These are phyloP conservation scores for Coprinopsis strossmayeri DNA, from an alignment of 768 basidiomycete species.

Conservation along the genomic window DNA sequence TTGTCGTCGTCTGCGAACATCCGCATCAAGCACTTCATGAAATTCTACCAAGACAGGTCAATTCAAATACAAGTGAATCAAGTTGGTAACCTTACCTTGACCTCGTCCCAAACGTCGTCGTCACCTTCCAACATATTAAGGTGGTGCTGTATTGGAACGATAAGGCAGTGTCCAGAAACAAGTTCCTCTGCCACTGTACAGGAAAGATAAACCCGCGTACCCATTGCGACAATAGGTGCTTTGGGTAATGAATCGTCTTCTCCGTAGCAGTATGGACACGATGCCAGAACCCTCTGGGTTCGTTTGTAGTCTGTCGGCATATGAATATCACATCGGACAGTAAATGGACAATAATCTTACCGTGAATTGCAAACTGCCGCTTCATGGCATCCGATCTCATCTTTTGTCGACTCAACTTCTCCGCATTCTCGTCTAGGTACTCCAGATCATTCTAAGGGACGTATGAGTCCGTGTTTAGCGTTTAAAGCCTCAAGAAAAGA, in stretches of 20 bases:
- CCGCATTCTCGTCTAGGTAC: slow-evolving; percentile 96
- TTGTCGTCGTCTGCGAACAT: slow-evolving; percentile 93
- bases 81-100: slow-evolving; percentile 51
- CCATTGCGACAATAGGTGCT: slow-evolving; percentile 85
- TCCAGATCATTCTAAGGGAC: slow-evolving; percentile 69
- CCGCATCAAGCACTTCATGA: slow-evolving; percentile 90
- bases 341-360: slow-evolving; percentile 31
- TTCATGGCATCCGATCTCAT: slow-evolving; percentile 97
- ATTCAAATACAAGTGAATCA: no score
- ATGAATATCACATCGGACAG: not conserved
- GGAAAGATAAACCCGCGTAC: slow-evolving; percentile 85
- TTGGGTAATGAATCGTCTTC: slow-evolving; percentile 89
- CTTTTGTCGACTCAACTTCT: slow-evolving; percentile 85
- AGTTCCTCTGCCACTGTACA: slow-evolving; percentile 85
- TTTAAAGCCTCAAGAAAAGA: not conserved
- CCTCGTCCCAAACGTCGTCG: slow-evolving; percentile 98
- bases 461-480: not conserved
- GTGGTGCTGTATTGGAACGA: slow-evolving; percentile 94
- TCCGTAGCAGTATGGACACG: slow-evolving; percentile 85
- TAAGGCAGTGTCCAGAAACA: slow-evolving; percentile 87
- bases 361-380: slow-evolving; percentile 92
- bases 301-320: slow-evolving; percentile 74
- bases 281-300: slow-evolving; percentile 84
- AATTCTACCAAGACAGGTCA: slow-evolving; percentile 42
- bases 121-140: slow-evolving; percentile 88